These are phyloP conservation scores for Craspedostauros australis DNA, from an alignment of 108 stramenopile species.

Conservation along the genomic window DNA sequence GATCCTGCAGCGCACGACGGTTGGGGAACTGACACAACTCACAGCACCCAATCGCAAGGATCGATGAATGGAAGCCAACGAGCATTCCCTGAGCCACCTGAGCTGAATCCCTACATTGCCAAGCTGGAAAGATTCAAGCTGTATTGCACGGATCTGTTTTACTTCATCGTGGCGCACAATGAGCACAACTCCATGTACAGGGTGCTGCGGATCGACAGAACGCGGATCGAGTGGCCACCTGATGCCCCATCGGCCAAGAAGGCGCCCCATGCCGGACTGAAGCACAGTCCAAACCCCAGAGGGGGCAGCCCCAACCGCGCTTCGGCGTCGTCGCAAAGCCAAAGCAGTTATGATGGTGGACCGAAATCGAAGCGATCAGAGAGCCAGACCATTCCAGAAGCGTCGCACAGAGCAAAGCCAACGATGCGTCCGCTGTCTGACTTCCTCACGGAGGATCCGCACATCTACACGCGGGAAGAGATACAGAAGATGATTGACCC, in stretches of 20 bases:
- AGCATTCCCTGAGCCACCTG: constrained; percentile 12
- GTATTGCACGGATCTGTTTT: constrained; percentile 72
- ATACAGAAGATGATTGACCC: constrained; percentile 82
- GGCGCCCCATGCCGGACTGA: background rate
- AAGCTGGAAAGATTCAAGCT: constrained; percentile 76
- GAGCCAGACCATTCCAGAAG: constrained; percentile 5
- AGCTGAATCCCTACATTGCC: constrained; percentile 64
- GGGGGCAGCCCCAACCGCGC: constrained; percentile 1
- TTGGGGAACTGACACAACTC: too few relatives aligned
- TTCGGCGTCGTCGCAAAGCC: constrained; percentile 2
- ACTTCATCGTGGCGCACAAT: constrained; percentile 72
- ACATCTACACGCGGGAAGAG: constrained; percentile 69
- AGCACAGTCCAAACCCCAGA: constrained; percentile 2
- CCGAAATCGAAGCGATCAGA: background rate
- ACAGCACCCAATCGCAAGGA: too few relatives aligned
- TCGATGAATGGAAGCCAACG: too few relatives aligned
- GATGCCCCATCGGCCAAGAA: constrained; percentile 5
- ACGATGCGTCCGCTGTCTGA: constrained; percentile 59
- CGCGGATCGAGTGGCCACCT: constrained; percentile 65
- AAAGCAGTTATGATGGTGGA: too few relatives aligned
- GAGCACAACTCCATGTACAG: constrained; percentile 58
- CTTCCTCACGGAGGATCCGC: constrained; percentile 75
- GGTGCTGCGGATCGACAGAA: constrained; percentile 82
- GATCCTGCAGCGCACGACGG: too few relatives aligned
- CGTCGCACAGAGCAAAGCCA: constrained; percentile 34